Evolutionary conservation across 1,284 basidiomycete species (phyloP), one percentile per base, ranked within the genome.

Genomic region (Gymnopus androsaceus): DNA sequence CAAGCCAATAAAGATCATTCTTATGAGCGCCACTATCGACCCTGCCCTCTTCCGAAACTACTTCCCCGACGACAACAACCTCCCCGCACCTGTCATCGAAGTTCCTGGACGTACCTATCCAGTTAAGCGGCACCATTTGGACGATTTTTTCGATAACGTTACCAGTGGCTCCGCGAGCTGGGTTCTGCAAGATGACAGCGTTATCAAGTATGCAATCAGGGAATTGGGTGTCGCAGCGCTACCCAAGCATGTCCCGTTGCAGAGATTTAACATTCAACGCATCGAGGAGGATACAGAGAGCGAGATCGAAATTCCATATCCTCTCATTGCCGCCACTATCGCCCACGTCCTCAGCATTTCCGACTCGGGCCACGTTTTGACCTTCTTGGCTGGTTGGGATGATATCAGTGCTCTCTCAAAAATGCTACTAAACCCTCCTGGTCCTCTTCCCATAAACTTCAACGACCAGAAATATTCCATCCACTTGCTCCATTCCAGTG

Each of bases 21-120:
- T 98, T 54, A 98, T 98, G 95, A 96, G 93, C 65, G 95, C 95
- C 2, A 98, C 95, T 31, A 94, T 98, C 69, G 91, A 98, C 66
- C 90, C 95, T 1, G 83, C 82, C 0, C 80, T 97, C 30, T 98
- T 98, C 81, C 88, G 90, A 67, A 75, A 79, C 9, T 98, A 98
- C 76, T 98, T 98, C 77, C 74, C 80, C 9, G 83, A 88, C 65
- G 75, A 82, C 31, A 61, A 73, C 1, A 86, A 87, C 19, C 70
- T 76, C 12, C 85, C 84, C 1, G 90, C 93, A 0, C 82, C 83
- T 33, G 85, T 95, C 19, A 83, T 94, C 51, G 89, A 94, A 60
- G 79, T 98, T 25, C 93, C 95, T n/a, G 95, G 95, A 46, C 87
- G 95, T 28, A 92, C 93, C 11, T 97, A 87, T 78, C 94, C 95